These are phyloP conservation scores for Trichoderma sp. DNA, from an alignment of 2,329 filamentous ascomycete species.

Conservation along the genomic window DNA sequence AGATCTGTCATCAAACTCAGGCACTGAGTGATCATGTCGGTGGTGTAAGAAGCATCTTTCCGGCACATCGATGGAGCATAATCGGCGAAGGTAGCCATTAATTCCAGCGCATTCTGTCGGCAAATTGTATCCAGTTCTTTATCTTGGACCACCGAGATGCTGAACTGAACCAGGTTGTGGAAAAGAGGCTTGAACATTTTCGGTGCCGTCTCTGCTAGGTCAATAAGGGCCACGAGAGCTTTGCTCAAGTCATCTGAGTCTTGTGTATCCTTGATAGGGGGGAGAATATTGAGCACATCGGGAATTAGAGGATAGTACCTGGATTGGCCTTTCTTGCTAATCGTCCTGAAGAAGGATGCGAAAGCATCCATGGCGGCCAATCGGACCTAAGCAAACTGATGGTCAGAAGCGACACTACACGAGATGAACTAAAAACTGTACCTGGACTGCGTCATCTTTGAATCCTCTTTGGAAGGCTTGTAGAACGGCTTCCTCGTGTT, in stretches of 20 bases:
- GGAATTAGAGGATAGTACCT: constrained; percentile 87
- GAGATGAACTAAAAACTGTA: constrained; percentile 40
- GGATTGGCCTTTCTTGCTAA: constrained; percentile 79
- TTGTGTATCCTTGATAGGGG: constrained; percentile 85
- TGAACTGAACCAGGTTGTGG: constrained; percentile 87
- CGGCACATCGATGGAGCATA: constrained; percentile 92
- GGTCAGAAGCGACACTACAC: background rate
- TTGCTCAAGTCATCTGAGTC: constrained; percentile 90
- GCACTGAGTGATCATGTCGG: constrained; percentile 97
- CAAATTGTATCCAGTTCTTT: constrained; percentile 89
- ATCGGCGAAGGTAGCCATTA: constrained; percentile 98
- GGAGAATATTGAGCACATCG: constrained; percentile 89
- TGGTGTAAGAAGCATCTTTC: constrained; percentile 87
- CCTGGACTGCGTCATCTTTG: constrained; percentile 77
- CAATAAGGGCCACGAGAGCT: constrained; percentile 85
- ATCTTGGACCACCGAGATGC: constrained; percentile 88
- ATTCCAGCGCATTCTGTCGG: constrained; percentile 89
- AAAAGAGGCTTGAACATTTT: constrained; percentile 99
- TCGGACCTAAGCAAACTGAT: constrained; percentile 60
- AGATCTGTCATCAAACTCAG: constrained; percentile 97
- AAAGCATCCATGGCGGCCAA: constrained; percentile 96
- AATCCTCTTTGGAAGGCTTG: constrained; percentile 89
- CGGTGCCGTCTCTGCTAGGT: constrained; percentile 87
- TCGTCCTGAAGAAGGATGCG: constrained; percentile 88
- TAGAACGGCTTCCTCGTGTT: constrained; percentile 88